Conservation (phyloP, 169 alveolate genomes). For the Plasmodium blacklocki region DNA sequence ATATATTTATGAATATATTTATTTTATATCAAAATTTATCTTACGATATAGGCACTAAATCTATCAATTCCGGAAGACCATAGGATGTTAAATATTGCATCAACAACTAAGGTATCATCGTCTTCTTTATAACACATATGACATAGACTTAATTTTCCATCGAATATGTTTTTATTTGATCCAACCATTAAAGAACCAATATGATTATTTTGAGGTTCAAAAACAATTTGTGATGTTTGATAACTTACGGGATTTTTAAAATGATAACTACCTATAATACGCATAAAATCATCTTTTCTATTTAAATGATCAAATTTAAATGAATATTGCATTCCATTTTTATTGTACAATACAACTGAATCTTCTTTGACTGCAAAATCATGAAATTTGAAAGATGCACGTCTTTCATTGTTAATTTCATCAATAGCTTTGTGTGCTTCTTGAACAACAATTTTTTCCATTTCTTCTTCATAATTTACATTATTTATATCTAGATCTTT, state of each 20-base stretch:
- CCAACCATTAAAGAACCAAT: slow-evolving; percentile 47
- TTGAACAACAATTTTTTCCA: slow-evolving; percentile 21
- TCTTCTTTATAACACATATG: slow-evolving; percentile 40
- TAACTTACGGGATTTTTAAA: slow-evolving; percentile 34
- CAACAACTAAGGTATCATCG: slow-evolving; percentile 52
- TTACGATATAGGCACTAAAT: slow-evolving; percentile 51
- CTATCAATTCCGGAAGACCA: slow-evolving; percentile 72
- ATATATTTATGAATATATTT: not conserved
- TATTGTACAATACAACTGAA: slow-evolving; percentile 25
- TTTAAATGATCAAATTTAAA: slow-evolving; percentile 32
- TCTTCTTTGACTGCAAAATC: slow-evolving; percentile 24
- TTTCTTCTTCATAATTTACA: slow-evolving; percentile 46
- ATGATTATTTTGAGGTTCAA: slow-evolving; percentile 36
- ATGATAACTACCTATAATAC: not conserved
- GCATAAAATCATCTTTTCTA: slow-evolving; percentile 22
- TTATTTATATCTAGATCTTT: slow-evolving; percentile 3
- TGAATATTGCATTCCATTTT: slow-evolving; percentile 26
- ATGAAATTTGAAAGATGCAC: slow-evolving; percentile 22
- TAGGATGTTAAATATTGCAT: slow-evolving; percentile 22
- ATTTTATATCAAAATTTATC: not conserved
- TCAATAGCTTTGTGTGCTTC: slow-evolving; percentile 49
- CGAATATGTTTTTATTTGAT: slow-evolving; percentile 7
- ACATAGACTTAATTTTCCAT: slow-evolving; percentile 34
- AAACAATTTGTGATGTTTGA: slow-evolving; percentile 28
- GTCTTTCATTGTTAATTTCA: slow-evolving; percentile 59